Conservation (phyloP, 2,329 filamentous ascomycete species). For the Hymenoscyphus scutula region DNA sequence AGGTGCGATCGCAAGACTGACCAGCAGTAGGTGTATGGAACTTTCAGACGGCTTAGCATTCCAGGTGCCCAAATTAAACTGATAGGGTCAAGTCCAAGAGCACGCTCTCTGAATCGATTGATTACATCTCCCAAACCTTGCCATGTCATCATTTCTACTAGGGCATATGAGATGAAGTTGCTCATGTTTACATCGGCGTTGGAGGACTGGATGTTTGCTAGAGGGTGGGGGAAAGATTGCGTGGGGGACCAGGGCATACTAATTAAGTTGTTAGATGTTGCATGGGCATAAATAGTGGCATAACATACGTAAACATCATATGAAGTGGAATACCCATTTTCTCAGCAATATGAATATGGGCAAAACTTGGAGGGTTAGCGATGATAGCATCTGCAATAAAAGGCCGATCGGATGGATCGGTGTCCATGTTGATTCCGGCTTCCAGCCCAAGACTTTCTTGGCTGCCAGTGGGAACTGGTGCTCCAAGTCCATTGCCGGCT, state of each 20-base stretch:
- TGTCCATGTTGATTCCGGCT: constrained; percentile 37
- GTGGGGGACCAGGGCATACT: constrained; percentile 70
- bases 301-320: constrained; percentile 82
- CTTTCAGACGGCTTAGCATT: constrained; percentile 68
- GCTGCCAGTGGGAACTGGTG: constrained; percentile 22
- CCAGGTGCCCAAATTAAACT: constrained; percentile 81
- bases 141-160: constrained; percentile 73
- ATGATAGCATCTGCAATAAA: constrained; percentile 85
- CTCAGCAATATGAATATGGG: constrained; percentile 72
- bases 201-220: constrained; percentile 64
- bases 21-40: constrained; percentile 94
- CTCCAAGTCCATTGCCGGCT: constrained; percentile 60
- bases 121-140: constrained; percentile 84
- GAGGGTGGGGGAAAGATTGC: constrained; percentile 66
- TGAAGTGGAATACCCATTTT: constrained; percentile 73
- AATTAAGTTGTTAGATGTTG: constrained; percentile 11
- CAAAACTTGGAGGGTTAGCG: constrained; percentile 75
- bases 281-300: neutral
- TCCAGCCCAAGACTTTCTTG: constrained; percentile 30
- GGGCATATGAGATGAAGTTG: constrained; percentile 66
- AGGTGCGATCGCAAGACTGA: constrained; percentile 14
- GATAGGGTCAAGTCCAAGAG: constrained; percentile 72
- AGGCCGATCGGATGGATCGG: constrained; percentile 43
- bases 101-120: constrained; percentile 77
- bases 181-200: constrained; percentile 62